Percentiles rank a stretch among this genome's conserved stretches.
phyloP scores from a whole-genome alignment of 1,139 yeast genomes.

The Nakaseomyces delphensis region DNA sequence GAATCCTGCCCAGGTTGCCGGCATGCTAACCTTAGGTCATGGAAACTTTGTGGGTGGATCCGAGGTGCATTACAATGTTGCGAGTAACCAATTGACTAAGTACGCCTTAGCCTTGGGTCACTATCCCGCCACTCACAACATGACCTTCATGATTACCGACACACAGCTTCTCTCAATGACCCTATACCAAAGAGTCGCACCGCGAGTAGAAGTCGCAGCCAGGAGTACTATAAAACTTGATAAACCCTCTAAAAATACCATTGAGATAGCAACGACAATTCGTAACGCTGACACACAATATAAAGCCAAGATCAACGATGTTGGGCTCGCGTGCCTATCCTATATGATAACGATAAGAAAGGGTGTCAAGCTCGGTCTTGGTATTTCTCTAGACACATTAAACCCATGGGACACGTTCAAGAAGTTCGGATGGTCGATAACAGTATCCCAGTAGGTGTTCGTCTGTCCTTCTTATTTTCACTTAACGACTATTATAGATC shows the following conservation, averaged over 20 bases:
- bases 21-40: conserved; percentile 91
- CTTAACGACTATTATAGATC: neutral
- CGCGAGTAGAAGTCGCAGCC: conserved; percentile 93
- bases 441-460: conserved; percentile 29
- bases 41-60: conserved; percentile 97
- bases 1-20: conserved; percentile 92
- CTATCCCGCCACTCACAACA: conserved; percentile 78
- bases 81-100: conserved; percentile 85
- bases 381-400: conserved; percentile 93
- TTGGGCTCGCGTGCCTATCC: conserved; percentile 87
- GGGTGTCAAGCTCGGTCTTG: conserved; percentile 93
- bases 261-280: conserved; percentile 95
- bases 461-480: no score
- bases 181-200: conserved; percentile 92
- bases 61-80: conserved; percentile 92
- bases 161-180: conserved; percentile 89
- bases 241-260: conserved; percentile 59
- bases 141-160: conserved; percentile 83
- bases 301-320: conserved; percentile 95
- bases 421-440: conserved; percentile 90
- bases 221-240: conserved; percentile 94
- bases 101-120: conserved; percentile 94
- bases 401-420: conserved; percentile 95
- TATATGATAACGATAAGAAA: conserved; percentile 94
- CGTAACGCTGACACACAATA: conserved; percentile 77